Evolutionary conservation across 305 asterid genomes (phyloP).

Genomic region (Ilex paraguariensis): DNA sequence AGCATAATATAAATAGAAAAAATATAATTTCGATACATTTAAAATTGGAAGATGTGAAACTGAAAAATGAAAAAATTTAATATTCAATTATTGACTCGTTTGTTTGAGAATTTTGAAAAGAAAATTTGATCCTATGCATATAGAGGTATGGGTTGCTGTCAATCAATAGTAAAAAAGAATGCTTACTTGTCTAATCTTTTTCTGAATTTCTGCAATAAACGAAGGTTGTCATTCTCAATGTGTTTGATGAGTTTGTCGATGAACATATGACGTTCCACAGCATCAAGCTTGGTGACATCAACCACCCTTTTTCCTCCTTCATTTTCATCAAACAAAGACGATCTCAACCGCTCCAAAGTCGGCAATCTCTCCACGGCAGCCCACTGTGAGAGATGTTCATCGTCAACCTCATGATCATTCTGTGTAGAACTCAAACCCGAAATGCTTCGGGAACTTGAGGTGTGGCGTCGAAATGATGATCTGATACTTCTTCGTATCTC

Average conservation of each 20-base stretch:
- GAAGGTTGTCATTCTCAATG: constrained; percentile 75
- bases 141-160: too few species aligned
- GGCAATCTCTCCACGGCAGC: constrained; percentile 64
- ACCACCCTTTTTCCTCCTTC: constrained; percentile 44
- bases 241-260: constrained; percentile 73
- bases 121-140: too few species aligned
- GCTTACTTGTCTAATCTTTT: constrained; percentile 58
- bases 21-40: too few species aligned
- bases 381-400: constrained; percentile 47
- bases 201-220: constrained; percentile 61
- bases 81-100: too few species aligned
- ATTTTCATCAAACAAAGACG: constrained; percentile 48
- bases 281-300: constrained; percentile 69
- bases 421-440: constrained; percentile 15
- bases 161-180: background rate
- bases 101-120: too few species aligned
- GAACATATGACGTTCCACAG: constrained; percentile 60
- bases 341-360: constrained; percentile 49
- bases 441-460: constrained; percentile 21
- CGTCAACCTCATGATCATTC: constrained; percentile 27
- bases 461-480: constrained; percentile 28
- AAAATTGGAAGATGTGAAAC: too few species aligned
- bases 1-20: too few species aligned
- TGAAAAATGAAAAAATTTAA: too few species aligned
- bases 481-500: constrained; percentile 48